These are phyloP conservation scores for Eudorina sp. DNA, from an alignment of 139 green algal genomes.

Conservation along the genomic window DNA sequence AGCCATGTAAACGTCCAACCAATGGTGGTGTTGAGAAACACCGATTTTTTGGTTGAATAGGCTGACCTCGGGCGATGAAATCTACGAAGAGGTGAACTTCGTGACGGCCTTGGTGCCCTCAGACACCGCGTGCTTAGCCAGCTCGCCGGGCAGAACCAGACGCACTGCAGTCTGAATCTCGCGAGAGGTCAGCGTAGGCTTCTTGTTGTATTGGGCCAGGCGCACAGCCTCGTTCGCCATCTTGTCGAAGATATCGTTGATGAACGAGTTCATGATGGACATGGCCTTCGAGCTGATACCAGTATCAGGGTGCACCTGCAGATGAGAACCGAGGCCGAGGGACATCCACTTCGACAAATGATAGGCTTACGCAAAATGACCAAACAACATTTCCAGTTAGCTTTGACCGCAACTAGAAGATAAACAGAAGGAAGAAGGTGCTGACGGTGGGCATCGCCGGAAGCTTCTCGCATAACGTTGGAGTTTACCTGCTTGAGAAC, in stretches of 20 bases:
- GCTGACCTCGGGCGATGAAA: neutral
- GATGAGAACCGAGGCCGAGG: conserved; percentile 94
- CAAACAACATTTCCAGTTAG: neutral
- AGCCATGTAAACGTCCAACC: neutral
- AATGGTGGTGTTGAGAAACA: conserved; percentile 51
- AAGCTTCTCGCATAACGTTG: neutral
- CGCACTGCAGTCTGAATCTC: conserved; percentile 90
- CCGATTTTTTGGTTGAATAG: conserved; percentile 26
- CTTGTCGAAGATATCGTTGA: conserved; percentile 93
- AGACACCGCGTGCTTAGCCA: conserved; percentile 87
- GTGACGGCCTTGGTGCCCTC: conserved; percentile 94
- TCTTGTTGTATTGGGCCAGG: conserved; percentile 70
- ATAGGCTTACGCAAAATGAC: neutral
- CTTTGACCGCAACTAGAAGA: neutral
- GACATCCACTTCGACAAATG: conserved; percentile 53
- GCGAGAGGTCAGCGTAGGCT: conserved; percentile 59
- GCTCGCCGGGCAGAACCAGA: conserved; percentile 87
- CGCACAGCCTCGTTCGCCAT: conserved; percentile 84
- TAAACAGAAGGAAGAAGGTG: neutral
- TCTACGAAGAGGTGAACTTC: conserved; percentile 89
- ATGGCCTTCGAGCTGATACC: conserved; percentile 64
- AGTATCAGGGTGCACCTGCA: conserved; percentile 95
- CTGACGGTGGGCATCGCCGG: too few relatives aligned
- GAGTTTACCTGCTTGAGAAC: conserved; percentile 80
- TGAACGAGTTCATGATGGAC: conserved; percentile 88